phyloP scores from a whole-genome alignment of 2,329 filamentous ascomycete species.

The Colletotrichum sp. region DNA sequence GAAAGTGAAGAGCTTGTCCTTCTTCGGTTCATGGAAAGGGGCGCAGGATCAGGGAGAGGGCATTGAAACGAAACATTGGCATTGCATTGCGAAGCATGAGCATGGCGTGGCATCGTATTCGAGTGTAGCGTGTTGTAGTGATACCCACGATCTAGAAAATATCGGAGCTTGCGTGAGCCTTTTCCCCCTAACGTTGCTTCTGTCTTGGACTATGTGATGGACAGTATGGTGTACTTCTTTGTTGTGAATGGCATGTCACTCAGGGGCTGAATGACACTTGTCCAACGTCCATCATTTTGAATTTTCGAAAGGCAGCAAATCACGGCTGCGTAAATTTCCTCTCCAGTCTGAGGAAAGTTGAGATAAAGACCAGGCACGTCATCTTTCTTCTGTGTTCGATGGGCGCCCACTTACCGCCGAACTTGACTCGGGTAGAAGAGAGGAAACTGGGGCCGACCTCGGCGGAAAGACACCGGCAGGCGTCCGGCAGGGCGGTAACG shows the following conservation, averaged over 20 bases:
- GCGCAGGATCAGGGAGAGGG: background rate
- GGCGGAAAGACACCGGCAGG: no score
- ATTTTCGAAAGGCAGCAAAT: background rate
- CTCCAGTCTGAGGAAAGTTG: background rate
- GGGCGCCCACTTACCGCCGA: background rate
- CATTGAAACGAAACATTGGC: background rate
- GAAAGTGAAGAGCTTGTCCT: constrained; percentile 1
- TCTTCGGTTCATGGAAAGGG: background rate
- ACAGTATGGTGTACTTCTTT: background rate
- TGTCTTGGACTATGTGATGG: background rate
- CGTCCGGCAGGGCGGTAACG: background rate
- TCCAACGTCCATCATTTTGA: background rate
- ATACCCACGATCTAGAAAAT: constrained; percentile 7
- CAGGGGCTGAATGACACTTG: background rate
- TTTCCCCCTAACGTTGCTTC: background rate
- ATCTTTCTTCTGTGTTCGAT: no score
- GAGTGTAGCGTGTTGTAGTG: background rate
- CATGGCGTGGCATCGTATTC: background rate
- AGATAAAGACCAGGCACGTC: background rate
- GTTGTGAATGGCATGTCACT: background rate
- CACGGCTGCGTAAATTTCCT: background rate
- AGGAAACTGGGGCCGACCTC: no score
- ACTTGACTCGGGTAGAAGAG: background rate
- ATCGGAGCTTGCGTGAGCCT: background rate
- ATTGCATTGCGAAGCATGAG: background rate